Evolutionary conservation across 208 protist genomes (phyloP).

Genomic region (Vickermania spadyakhi): DNA sequence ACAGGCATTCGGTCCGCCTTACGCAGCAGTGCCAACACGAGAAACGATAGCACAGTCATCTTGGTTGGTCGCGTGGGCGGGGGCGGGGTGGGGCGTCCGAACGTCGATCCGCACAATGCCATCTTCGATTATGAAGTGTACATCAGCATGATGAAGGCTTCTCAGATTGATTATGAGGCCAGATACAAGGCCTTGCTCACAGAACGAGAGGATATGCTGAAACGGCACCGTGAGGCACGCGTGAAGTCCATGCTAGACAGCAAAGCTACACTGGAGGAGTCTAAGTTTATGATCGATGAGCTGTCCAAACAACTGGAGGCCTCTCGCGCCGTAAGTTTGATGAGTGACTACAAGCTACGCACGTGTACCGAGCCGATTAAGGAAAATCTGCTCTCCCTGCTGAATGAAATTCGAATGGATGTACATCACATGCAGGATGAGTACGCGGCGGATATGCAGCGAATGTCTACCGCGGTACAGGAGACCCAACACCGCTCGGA

Average conservation of each 20-base stretch:
- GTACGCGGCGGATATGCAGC: conserved; percentile 17
- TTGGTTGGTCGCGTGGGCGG: neutral
- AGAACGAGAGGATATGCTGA: conserved; percentile 9
- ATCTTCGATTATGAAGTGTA: conserved; percentile 81
- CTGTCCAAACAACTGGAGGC: neutral
- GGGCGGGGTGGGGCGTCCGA: neutral
- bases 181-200: conserved; percentile 4
- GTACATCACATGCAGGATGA: conserved; percentile 17
- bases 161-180: conserved; percentile 1
- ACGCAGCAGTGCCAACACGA: neutral
- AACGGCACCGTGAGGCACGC: conserved; percentile 1
- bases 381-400: neutral
- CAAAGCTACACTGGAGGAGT: neutral
- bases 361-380: neutral
- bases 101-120: conserved; percentile 44
- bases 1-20: no score
- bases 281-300: neutral
- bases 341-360: neutral
- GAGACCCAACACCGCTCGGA: conserved; percentile 24
- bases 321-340: neutral
- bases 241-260: neutral
- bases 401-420: conserved; percentile 15
- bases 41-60: neutral
- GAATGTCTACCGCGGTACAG: conserved; percentile 11
- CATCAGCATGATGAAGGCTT: conserved; percentile 12